Conservation (phyloP, 2,329 filamentous ascomycete species). For the Xylaria sp. region DNA sequence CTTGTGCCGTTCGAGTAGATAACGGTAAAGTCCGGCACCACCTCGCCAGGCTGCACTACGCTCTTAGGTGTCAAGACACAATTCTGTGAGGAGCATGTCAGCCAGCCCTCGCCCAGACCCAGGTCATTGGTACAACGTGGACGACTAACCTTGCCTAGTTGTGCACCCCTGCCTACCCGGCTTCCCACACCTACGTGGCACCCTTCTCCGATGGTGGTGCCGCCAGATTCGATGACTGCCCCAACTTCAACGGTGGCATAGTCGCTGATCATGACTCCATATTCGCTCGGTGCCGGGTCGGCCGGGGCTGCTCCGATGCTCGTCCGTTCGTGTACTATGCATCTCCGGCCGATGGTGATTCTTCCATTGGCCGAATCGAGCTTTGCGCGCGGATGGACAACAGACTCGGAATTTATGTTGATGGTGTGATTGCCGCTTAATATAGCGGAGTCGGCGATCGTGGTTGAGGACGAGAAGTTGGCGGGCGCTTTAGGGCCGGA, state of each 20-base stretch:
- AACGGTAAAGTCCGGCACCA: constrained; percentile 74
- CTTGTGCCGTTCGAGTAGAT: constrained; percentile 73
- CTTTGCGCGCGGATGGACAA: constrained; percentile 87
- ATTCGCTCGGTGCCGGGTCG: constrained; percentile 49
- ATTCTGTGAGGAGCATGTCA: constrained; percentile 58
- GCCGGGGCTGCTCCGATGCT: constrained; percentile 61
- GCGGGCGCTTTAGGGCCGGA: constrained; percentile 70
- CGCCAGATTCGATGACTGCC: constrained; percentile 70
- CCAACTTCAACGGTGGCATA: constrained; percentile 72
- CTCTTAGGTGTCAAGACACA: constrained; percentile 77
- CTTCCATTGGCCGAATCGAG: constrained; percentile 83
- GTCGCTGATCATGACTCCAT: constrained; percentile 68
- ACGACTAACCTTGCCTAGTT: constrained; percentile 68
- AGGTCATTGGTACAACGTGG: neutral
- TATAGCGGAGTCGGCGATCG: constrained; percentile 71
- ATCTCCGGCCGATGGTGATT: constrained; percentile 82
- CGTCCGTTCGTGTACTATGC: constrained; percentile 80
- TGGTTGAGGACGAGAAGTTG: constrained; percentile 68
- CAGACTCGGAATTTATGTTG: constrained; percentile 78
- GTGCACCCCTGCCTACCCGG: constrained; percentile 68
- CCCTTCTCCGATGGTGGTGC: constrained; percentile 70
- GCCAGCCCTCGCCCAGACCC: neutral
- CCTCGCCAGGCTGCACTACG: constrained; percentile 66
- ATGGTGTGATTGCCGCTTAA: constrained; percentile 81
- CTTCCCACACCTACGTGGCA: constrained; percentile 69